Percentiles rank a stretch among this genome's conserved stretches.
Conservation (phyloP, 305 asterid genomes). For the Solanum hybrid region DNA sequence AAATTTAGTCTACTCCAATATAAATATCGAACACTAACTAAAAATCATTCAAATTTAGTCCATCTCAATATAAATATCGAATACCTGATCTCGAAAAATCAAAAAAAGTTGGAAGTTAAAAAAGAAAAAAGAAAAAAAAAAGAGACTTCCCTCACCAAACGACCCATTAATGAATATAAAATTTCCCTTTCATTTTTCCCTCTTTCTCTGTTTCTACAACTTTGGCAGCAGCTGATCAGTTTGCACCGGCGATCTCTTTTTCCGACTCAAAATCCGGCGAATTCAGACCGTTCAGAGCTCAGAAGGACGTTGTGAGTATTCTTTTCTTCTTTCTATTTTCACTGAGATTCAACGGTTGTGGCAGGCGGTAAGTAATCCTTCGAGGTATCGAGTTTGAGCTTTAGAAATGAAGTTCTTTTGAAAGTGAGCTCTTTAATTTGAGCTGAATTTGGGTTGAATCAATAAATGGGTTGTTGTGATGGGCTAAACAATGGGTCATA, state of each 20-base stretch:
- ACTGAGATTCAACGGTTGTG: neutral
- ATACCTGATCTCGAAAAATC: too few species aligned
- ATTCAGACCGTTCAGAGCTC: neutral
- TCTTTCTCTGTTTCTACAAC: neutral
- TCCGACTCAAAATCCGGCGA: neutral
- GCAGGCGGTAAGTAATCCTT: neutral
- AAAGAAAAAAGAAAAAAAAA: too few species aligned
- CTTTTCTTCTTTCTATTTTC: neutral
- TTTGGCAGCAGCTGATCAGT: neutral
- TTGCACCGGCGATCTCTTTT: neutral
- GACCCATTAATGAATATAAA: too few species aligned
- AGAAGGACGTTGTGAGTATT: neutral
- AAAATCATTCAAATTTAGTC: too few species aligned
- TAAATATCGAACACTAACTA: too few species aligned
- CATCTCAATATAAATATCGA: accelerated
- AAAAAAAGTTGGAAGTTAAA: too few species aligned
- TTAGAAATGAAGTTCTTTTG: neutral
- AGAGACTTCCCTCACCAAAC: neutral
- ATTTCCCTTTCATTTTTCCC: neutral
- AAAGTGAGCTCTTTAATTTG: neutral
- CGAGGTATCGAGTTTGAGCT: neutral
- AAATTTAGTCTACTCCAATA: too few species aligned
- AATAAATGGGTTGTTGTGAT: neutral
- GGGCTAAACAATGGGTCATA: neutral
- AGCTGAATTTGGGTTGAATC: neutral